These are phyloP conservation scores for Nymphaea colorata DNA, from an alignment of 164 flowering plant species.

Conservation along the genomic window DNA sequence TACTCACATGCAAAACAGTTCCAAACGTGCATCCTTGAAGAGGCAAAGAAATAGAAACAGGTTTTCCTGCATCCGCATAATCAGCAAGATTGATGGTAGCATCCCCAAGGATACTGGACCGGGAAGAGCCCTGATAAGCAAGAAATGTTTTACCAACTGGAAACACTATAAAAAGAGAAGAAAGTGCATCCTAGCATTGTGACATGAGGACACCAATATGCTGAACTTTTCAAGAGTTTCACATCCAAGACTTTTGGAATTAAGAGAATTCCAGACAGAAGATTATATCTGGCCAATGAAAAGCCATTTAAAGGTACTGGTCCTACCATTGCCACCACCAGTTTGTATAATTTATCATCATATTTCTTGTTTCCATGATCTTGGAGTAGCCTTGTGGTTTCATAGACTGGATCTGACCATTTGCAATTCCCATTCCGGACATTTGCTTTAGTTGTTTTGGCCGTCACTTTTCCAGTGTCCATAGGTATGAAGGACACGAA, in stretches of 20 bases:
- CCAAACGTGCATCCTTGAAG: constrained; percentile 76
- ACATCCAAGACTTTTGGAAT: too few relatives aligned
- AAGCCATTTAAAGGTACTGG: constrained; percentile 2
- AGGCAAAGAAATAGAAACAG: constrained; percentile 50
- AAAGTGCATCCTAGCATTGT: too few relatives aligned
- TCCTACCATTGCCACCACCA: constrained; percentile 83
- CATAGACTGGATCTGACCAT: constrained; percentile 99
- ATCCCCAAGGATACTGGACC: constrained; percentile 89
- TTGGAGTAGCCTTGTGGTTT: constrained; percentile 89
- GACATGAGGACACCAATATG: too few relatives aligned
- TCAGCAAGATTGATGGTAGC: constrained; percentile 85
- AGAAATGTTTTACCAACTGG: neutral
- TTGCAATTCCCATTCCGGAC: constrained; percentile 93
- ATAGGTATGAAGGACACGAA: constrained; percentile 78
- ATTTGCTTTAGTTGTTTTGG: constrained; percentile 84
- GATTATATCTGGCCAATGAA: neutral
- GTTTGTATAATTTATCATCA: constrained; percentile 82
- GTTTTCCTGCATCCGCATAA: constrained; percentile 77
- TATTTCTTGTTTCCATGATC: constrained; percentile 65
- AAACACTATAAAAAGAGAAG: too few relatives aligned
- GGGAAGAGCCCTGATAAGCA: constrained; percentile 67
- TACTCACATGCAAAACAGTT: constrained; percentile 74
- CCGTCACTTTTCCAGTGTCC: constrained; percentile 76
- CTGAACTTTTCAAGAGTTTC: too few relatives aligned
- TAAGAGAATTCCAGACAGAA: too few relatives aligned